Base-by-base conservation (phyloP, 2,329 filamentous ascomycete genomes). In the Trichoderma aggressivum region DNA sequence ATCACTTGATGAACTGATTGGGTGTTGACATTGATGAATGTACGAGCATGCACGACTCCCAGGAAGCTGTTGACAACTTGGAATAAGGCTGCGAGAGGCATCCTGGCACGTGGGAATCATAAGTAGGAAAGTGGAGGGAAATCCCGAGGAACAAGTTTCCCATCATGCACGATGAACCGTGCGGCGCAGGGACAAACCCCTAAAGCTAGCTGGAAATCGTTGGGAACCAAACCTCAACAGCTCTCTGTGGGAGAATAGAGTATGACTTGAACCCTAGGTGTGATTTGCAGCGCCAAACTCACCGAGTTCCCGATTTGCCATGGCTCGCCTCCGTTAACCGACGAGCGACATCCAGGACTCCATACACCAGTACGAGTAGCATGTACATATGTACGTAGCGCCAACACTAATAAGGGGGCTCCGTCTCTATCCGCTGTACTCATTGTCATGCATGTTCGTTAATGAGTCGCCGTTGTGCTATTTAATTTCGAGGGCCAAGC, bases 101-200 rank as follows among this genome's bases (percentile, higher is more conserved):
- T 30, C 50, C 21, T 5, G 63, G 50, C 50, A 56, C 26, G 47
- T 66, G 50, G 24, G 53, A 67, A 59, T n/a, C 50, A 34, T 34
- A 58, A n/a, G 16, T 32, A 16, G n/a, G 32, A 32, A 67, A 30
- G 50, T 67, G 64, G 53, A 67, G 64, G 64, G 65, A 47, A 34
- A 26, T 5, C 28, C 5, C 26, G 26, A 47, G 30, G 26, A 16
- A 43, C 12, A 43, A 18, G 16, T 39, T 32, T 18, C 36, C 26
- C 64, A 39, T 69, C 65, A 69, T 69, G 65, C 65, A 69, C 32
- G 65, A 32, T 69, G 36, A 60, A 47, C 65, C 55, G 65, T 68
- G 65, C 65, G 39, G 53, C 4, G 62, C 8, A 65, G 30, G 36
- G 55, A 5, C 43, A 26, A 58, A 26, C 47, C 36, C 50, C 18